Evolutionary conservation across 2,329 filamentous ascomycete species (phyloP).

Genomic region (Colletotrichum costaricense): DNA sequence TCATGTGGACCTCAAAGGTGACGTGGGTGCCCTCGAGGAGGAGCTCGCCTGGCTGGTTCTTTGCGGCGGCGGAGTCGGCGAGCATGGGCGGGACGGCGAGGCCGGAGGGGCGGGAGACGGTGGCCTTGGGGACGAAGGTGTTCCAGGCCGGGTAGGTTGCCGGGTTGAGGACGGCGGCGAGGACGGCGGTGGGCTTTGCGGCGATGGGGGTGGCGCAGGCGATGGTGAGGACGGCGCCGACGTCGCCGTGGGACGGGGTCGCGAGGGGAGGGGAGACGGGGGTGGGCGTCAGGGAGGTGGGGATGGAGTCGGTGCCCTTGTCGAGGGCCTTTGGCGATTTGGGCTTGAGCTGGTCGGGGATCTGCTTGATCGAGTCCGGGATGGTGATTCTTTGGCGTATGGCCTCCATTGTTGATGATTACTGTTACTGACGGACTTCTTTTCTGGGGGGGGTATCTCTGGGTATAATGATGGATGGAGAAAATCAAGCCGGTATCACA

Average conservation of each 20-base stretch:
- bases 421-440: not conserved
- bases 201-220: constrained; percentile 47
- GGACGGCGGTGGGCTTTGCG: constrained; percentile 45
- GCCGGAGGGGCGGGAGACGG: constrained; percentile 39
- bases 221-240: constrained; percentile 36
- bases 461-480: not conserved
- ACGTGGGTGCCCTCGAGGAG: constrained; percentile 47
- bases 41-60: constrained; percentile 32
- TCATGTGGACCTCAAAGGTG: constrained; percentile 48
- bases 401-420: constrained; percentile 11
- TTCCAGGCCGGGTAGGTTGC: constrained; percentile 50
- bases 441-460: constrained; percentile 6
- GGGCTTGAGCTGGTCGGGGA: constrained; percentile 31
- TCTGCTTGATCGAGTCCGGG: constrained; percentile 28
- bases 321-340: constrained; percentile 30
- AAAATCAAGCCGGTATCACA: too few species aligned
- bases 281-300: constrained; percentile 26
- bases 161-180: constrained; percentile 45
- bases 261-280: constrained; percentile 23
- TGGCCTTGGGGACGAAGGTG: constrained; percentile 44
- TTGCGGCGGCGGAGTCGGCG: constrained; percentile 26
- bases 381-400: constrained; percentile 31
- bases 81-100: constrained; percentile 36
- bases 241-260: constrained; percentile 19
- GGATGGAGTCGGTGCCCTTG: constrained; percentile 29